Evolutionary conservation across 768 basidiomycete species (phyloP), one percentile per base, ranked within the genome.

Genomic region (Trametes punicea): DNA sequence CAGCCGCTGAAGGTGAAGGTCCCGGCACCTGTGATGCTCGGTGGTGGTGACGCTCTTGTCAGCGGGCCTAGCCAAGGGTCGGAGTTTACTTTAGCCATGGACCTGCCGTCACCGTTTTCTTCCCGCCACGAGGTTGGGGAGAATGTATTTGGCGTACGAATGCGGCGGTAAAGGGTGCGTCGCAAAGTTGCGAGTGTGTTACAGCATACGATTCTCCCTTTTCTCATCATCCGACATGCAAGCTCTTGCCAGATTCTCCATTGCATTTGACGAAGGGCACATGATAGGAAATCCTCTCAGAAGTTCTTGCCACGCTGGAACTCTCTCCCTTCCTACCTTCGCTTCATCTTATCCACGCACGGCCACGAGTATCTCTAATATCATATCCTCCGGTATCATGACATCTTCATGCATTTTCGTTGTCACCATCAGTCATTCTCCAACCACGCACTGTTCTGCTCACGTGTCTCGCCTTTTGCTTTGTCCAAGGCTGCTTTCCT

Each of bases 81-180:
- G 6, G 68, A 68, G 59, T 64, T 68, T 40, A 63, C 65, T n/a
- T 49, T 68, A 13, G 60, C 59, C 30, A 62, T 68, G 54, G 66
- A 66, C 52, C 45, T 63, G 9, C 60, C 65, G 6, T 55, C 53
- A 2, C 53, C 59, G 16, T 56, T 46, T 26, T 46, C 44, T 7
- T 44, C 53, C 29, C 53, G 9, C 42, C 53, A 13, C 47, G 58
- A 18, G 49, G 40, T 16, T 60, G 58, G 58, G 29, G 36, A 46
- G 23, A 31, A 33, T 15, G 21, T 23, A 20, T n/a, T 16, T 2
- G 27, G 16, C 4, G 40, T 34, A 30, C 48, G 18, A n/a, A 20
- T 8, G 1, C 49, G 36, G 25, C 51, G 29, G 21, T 53, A 33
- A 41, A 20, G 9, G 34, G 6, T n/a, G 6, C 34, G 5, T 36